Evolutionary conservation across 2,329 filamentous ascomycete species (phyloP).

Genomic region (Fusarium pilosicola): DNA sequence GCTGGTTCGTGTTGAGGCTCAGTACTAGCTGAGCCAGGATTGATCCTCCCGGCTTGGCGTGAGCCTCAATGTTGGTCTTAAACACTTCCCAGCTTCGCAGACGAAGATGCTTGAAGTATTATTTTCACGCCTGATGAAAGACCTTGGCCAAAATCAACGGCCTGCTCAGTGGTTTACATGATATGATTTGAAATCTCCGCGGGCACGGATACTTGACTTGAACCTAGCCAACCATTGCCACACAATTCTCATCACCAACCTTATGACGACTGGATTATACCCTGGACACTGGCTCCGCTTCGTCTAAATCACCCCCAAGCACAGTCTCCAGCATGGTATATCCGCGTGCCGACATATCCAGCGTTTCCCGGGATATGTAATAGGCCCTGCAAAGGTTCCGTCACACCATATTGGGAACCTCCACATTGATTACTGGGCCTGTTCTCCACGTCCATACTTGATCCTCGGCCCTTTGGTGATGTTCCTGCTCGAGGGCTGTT

Average conservation of each 20-base stretch:
- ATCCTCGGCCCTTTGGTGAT: slow-evolving; percentile 24
- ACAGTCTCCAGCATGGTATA: slow-evolving; percentile 1
- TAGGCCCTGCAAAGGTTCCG: slow-evolving; percentile 17
- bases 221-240: slow-evolving; percentile 16
- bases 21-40: slow-evolving; percentile 1
- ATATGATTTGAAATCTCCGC: slow-evolving; percentile 13
- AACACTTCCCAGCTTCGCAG: background rate
- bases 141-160: background rate
- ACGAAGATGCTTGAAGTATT: background rate
- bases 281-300: slow-evolving; percentile 25
- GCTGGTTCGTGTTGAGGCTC: slow-evolving; percentile 25
- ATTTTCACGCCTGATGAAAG: background rate
- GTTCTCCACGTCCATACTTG: slow-evolving; percentile 14
- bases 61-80: slow-evolving; percentile 10
- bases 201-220: slow-evolving; percentile 8
- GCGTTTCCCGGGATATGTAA: slow-evolving; percentile 1
- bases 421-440: slow-evolving; percentile 12
- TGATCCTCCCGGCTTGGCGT: slow-evolving; percentile 29
- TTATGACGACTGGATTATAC: slow-evolving; percentile 21
- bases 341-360: slow-evolving; percentile 38
- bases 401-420: slow-evolving; percentile 20
- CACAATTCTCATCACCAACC: slow-evolving; percentile 22
- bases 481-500: slow-evolving; percentile 24
- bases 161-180: background rate
- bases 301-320: slow-evolving; percentile 9